Base-by-base conservation (phyloP, 345 rosid genomes). In the Sapria himalayana region DNA sequence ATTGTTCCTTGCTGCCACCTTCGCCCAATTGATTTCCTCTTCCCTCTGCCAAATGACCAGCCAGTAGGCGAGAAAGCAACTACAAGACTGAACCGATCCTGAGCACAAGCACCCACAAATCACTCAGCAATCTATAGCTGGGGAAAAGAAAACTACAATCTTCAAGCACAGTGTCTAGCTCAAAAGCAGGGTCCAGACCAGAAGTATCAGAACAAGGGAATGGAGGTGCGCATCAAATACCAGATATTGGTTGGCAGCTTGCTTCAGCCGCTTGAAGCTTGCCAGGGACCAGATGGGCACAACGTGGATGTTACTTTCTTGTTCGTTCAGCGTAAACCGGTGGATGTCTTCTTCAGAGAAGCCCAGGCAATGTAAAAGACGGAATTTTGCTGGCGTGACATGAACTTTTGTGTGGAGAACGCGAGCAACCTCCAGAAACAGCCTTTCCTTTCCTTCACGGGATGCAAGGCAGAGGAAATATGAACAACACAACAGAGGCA, bases 281-380 rank as follows among this genome's bases (percentile, higher is more conserved):
- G 98, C 93, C 31, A 86, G 85, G 0, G 77, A 78, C 98, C 98
- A 86, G 78, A 89, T 65, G 6, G 98, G 94, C 23, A 89, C 85
- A 44, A 89, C 75, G 50, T 82, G 98, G 20, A 89, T 76, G 42
- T 82, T 76, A 69, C 98, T 89, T 49, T 82, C 94, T 22, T 52
- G 66, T 67, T 78, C 92, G 27, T 78, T 78, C 45, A 54, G 23
- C 14, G 97, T 81, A 52, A 86, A 74, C 89, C 89, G 81, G 58
- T 50, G 73, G 85, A 81, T 76, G 50, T 81, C 97, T 54, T 78
- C 85, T 50, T 70, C 55, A 0, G 80, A 46, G 65, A 75, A 74
- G 23, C 81, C 91, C 48, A 81, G 58, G 50, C 94, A 81, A 46
- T 86, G 69, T 9, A 86, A 50, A 19, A 78, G 48, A 33, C 72